Base-by-base conservation (phyloP, 1,284 basidiomycete species). In the Lentinula novae-zelandiae region DNA sequence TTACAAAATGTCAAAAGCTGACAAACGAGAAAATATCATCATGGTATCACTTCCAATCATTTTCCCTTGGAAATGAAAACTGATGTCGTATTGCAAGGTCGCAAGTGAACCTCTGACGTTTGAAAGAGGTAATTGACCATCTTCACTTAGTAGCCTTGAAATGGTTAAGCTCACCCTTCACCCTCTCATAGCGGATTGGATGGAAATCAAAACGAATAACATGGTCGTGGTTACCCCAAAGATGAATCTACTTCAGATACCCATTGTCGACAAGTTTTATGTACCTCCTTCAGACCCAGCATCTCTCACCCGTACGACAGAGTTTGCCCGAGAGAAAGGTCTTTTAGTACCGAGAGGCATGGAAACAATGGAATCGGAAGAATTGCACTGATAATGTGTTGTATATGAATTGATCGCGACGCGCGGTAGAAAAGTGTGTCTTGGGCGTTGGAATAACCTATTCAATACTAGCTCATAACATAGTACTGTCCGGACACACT, bases 191-290 rank as follows among this genome's bases (percentile, higher is more conserved):
- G 92, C 93, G 52, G 92, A 95, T 71, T 95, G 92, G 93, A 96
- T 96, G 92, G 95, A 97, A 74, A 95, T 98, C 68, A 90, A 89
- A 71, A 96, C 95, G 9, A 97, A 98, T 72, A 91, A 92, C 65
- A 90, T 97, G 86, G 87, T 94, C 27, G 82, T 96, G 65, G 90
- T 95, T 64, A 95, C 93, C 0, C 88, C 91, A 40, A 93, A 92
- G 79, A 93, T 95, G 93, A 98, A 98, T 71, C 77, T 98, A 33
- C 79, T 98, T 22, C 93, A 96, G 73, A 91, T 96, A 67, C 96
- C 96, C 1, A 97, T 98, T 70, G 78, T 92, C 48, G 96, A 98
- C 78, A 87, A 93, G 72, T 97, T 87, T 75, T 93, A 91, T 73
- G 90, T 94, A 15, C 81, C 87, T 3, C 90, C 87, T 3, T 89